Evolutionary conservation across 176 grass and related monocot genomes (phyloP).

Genomic region (Thalia dealbata): DNA sequence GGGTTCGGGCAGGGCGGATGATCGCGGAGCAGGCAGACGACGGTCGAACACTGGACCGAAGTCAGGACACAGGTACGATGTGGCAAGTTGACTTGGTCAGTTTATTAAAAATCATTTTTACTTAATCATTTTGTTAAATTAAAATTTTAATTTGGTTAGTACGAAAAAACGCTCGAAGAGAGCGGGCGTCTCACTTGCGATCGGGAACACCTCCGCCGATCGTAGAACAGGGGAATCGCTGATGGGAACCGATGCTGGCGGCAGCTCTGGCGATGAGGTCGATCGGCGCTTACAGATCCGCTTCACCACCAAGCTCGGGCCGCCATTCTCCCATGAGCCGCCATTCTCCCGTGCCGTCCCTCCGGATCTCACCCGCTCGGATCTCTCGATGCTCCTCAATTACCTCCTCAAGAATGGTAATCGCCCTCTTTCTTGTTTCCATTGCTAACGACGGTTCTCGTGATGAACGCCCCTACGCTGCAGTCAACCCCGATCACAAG

Average conservation of each 20-base stretch:
- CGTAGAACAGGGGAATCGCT: background rate
- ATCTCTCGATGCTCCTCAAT: slow-evolving; percentile 87
- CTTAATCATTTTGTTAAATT: too few relatives aligned
- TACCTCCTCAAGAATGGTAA: slow-evolving; percentile 45
- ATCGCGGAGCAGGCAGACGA: too few relatives aligned
- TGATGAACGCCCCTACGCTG: background rate
- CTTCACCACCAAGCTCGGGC: slow-evolving; percentile 63
- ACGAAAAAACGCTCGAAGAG: too few relatives aligned
- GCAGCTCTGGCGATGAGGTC: slow-evolving; percentile 29
- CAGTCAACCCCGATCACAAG: slow-evolving; percentile 53
- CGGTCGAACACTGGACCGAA: too few relatives aligned
- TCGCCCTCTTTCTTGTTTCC: background rate
- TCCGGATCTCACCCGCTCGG: slow-evolving; percentile 59
- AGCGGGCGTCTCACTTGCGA: too few relatives aligned
- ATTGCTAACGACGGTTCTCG: background rate
- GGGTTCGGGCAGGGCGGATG: too few relatives aligned
- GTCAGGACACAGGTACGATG: too few relatives aligned
- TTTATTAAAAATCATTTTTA: too few relatives aligned
- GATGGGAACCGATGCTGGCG: background rate
- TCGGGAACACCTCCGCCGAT: too few relatives aligned
- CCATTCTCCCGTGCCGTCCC: slow-evolving; percentile 51
- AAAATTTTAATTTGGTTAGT: too few relatives aligned
- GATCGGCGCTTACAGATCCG: slow-evolving; percentile 74
- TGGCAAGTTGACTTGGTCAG: too few relatives aligned
- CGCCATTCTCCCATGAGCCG: slow-evolving; percentile 38